Percentiles rank a stretch among this genome's conserved stretches.
Evolutionary conservation across 331 rosid genomes (phyloP).

Genomic region (Dryas integrifolia): DNA sequence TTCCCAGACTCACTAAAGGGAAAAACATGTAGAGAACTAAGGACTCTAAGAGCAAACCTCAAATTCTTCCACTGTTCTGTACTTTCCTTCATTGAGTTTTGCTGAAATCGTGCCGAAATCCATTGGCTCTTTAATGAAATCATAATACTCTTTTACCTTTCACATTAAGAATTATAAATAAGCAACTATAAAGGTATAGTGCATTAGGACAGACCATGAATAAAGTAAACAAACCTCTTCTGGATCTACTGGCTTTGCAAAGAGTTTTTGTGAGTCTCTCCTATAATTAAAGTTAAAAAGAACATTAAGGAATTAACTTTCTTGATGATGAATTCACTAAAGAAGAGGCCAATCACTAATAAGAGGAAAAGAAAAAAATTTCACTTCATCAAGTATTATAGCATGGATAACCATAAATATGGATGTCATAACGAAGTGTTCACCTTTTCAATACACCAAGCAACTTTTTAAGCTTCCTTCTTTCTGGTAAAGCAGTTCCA

Average conservation of each 20-base stretch:
- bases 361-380: background rate
- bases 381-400: background rate
- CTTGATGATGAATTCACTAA: background rate
- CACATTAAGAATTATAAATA: constrained; percentile 1
- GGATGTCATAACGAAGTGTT: background rate
- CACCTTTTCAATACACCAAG: constrained; percentile 22
- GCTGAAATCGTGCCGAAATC: constrained; percentile 23
- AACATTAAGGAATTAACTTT: background rate
- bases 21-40: constrained; percentile 13
- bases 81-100: constrained; percentile 28
- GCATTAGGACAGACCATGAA: background rate
- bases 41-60: constrained; percentile 23
- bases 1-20: constrained; percentile 3
- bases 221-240: constrained; percentile 24
- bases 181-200: background rate
- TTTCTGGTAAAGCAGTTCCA: background rate
- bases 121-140: constrained; percentile 32
- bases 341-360: background rate
- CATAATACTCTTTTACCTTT: constrained; percentile 28
- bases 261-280: constrained; percentile 8
- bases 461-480: constrained; percentile 21
- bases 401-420: background rate
- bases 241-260: constrained; percentile 23
- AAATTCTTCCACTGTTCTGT: constrained; percentile 26
- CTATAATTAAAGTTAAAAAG: constrained; percentile 8